phyloP scores from a whole-genome alignment of 2,329 filamentous ascomycete species.

The Botrytis cinerea region DNA sequence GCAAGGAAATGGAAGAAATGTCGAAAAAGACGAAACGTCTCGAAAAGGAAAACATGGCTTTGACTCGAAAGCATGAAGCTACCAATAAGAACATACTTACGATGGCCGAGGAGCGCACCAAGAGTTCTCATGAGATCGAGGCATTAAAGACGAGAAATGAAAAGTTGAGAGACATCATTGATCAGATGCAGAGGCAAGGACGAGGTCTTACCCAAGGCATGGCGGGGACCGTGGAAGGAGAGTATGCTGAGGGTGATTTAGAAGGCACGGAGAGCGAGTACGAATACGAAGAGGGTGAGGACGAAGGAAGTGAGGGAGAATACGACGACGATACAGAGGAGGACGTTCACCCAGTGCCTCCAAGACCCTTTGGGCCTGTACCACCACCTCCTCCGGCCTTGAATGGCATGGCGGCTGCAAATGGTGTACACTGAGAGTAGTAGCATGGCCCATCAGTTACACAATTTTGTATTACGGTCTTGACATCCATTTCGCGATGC shows the following conservation, averaged over 20 bases:
- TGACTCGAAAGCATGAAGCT: conserved; percentile 90
- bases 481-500: not conserved
- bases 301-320: conserved; percentile 45
- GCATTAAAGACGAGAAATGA: conserved; percentile 76
- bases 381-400: conserved; percentile 38
- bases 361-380: conserved; percentile 40
- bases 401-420: conserved; percentile 32
- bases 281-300: conserved; percentile 63
- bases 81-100: conserved; percentile 94
- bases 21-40: conserved; percentile 97
- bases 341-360: conserved; percentile 38
- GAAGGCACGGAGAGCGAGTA: conserved; percentile 65
- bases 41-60: conserved; percentile 91
- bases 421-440: conserved; percentile 20
- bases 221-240: conserved; percentile 60
- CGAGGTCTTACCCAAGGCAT: conserved; percentile 70
- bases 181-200: conserved; percentile 94
- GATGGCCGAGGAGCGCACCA: conserved; percentile 91
- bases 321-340: conserved; percentile 50
- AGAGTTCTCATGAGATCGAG: conserved; percentile 74
- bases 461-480: conserved; percentile 23
- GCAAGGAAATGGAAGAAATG: conserved; percentile 99
- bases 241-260: conserved; percentile 56
- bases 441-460: conserved; percentile 8
- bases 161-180: conserved; percentile 91